These are phyloP conservation scores for Pseudoperonospora humuli DNA, from an alignment of 352 stramenopile species.

Conservation along the genomic window DNA sequence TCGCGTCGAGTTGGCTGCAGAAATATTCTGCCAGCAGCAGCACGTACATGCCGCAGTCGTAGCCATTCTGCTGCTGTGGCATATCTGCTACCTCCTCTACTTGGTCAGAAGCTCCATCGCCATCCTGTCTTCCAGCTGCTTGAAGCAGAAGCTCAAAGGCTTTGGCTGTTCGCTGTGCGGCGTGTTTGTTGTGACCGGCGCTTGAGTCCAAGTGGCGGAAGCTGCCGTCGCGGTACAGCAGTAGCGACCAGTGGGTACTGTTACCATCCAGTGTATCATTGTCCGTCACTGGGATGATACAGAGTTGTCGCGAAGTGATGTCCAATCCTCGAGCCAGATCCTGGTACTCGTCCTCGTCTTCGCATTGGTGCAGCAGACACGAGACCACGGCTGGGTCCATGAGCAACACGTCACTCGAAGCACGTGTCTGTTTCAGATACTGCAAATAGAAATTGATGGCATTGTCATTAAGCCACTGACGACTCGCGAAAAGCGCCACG, in stretches of 20 bases:
- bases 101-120: conserved; percentile 1
- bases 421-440: conserved; percentile 40
- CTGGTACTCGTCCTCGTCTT: conserved; percentile 68
- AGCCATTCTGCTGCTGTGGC: conserved; percentile 71
- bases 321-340: conserved; percentile 46
- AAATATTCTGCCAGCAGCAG: conserved; percentile 60
- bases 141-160: conserved; percentile 39
- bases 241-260: conserved; percentile 72
- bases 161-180: conserved; percentile 33
- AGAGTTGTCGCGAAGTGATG: conserved; percentile 33
- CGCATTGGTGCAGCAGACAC: conserved; percentile 75
- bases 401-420: conserved; percentile 36
- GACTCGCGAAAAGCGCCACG: conserved; percentile 49
- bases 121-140: conserved; percentile 4
- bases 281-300: conserved; percentile 65
- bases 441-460: conserved; percentile 81
- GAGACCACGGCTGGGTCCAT: conserved; percentile 75
- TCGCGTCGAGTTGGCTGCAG: conserved; percentile 14
- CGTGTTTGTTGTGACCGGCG: conserved; percentile 41
- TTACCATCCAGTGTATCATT: conserved; percentile 44
- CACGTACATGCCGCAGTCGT: conserved; percentile 80
- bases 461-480: conserved; percentile 79
- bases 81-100: conserved; percentile 30
- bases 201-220: conserved; percentile 78
- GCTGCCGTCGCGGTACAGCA: conserved; percentile 32